phyloP scores from a whole-genome alignment of 371 early-diverging fungal species.

The Actinomortierella ambigua region DNA sequence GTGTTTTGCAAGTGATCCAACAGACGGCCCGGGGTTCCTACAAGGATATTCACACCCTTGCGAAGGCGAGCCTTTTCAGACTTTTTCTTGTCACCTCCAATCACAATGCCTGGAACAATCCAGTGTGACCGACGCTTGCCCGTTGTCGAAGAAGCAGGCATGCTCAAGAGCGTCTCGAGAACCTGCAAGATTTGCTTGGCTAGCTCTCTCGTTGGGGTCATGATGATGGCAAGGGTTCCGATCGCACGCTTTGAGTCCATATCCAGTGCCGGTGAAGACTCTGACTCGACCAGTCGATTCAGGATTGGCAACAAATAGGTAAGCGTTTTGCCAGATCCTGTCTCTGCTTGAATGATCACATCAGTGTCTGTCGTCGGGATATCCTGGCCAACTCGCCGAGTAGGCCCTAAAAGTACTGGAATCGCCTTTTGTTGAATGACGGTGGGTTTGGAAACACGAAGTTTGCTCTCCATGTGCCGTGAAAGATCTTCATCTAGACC shows the following conservation, averaged over 20 bases:
- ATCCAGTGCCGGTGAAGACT: slow-evolving; percentile 44
- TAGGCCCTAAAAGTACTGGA: slow-evolving; percentile 62
- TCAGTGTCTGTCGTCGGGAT: slow-evolving; percentile 64
- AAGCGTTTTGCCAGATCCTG: slow-evolving; percentile 99
- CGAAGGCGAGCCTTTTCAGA: slow-evolving; percentile 92
- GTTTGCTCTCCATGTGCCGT: slow-evolving; percentile 63
- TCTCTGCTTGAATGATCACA: slow-evolving; percentile 92
- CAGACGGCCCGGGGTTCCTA: slow-evolving; percentile 98
- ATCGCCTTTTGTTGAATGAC: slow-evolving; percentile 77
- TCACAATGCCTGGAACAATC: slow-evolving; percentile 92
- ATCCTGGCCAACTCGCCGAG: slow-evolving; percentile 35
- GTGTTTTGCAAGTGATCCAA: slow-evolving; percentile 96
- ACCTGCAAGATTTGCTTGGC: slow-evolving; percentile 94
- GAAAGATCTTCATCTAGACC: slow-evolving; percentile 75
- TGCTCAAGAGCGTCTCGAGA: slow-evolving; percentile 67
- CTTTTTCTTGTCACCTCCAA: slow-evolving; percentile 92
- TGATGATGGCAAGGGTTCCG: slow-evolving; percentile 83
- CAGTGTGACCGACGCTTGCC: slow-evolving; percentile 78
- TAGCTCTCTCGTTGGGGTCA: slow-evolving; percentile 98
- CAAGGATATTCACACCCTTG: slow-evolving; percentile 92
- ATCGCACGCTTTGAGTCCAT: slow-evolving; percentile 54
- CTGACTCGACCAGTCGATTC: slow-evolving; percentile 48
- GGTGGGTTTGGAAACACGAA: slow-evolving; percentile 71
- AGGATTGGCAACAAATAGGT: slow-evolving; percentile 92
- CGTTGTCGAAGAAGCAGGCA: slow-evolving; percentile 58